A percentile compares a stretch with the other conserved stretches of the same genome.
phyloP scores from a whole-genome alignment of 176 grass and related monocot species.

The Tillandsia fasciculata region DNA sequence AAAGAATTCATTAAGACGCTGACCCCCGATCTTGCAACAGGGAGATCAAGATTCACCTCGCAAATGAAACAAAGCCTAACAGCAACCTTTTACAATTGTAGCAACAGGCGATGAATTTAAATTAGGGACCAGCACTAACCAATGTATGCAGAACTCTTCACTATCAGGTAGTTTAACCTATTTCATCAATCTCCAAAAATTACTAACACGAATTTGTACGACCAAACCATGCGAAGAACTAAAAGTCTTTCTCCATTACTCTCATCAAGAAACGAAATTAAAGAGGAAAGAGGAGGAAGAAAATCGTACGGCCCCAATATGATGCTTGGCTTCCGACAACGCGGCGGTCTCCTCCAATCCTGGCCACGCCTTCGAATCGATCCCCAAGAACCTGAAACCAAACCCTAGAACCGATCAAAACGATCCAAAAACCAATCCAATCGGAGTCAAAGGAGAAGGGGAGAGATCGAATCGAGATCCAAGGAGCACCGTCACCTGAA shows the following conservation, averaged over 20 bases:
- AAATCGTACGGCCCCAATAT: constrained; percentile 68
- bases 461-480: not conserved
- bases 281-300: not conserved
- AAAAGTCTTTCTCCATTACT: not conserved
- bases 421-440: not conserved
- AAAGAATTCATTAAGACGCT: too few relatives aligned
- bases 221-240: not conserved
- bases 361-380: constrained; percentile 75
- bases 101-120: too few relatives aligned
- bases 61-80: too few relatives aligned
- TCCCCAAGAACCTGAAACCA: constrained; percentile 62
- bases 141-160: too few relatives aligned
- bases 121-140: too few relatives aligned
- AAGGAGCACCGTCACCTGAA: constrained; percentile 36
- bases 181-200: too few relatives aligned
- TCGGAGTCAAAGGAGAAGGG: not conserved
- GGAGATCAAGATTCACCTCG: too few relatives aligned
- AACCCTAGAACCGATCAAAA: constrained; percentile 9
- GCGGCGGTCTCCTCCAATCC: constrained; percentile 85
- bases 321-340: constrained; percentile 64
- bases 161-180: too few relatives aligned
- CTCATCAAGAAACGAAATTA: not conserved
- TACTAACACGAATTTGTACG: too few relatives aligned
- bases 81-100: too few relatives aligned
- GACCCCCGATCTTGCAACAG: too few relatives aligned